These are phyloP conservation scores for Arachnomyces sp. DNA, from an alignment of 2,329 filamentous ascomycete genomes.

Conservation along the genomic window DNA sequence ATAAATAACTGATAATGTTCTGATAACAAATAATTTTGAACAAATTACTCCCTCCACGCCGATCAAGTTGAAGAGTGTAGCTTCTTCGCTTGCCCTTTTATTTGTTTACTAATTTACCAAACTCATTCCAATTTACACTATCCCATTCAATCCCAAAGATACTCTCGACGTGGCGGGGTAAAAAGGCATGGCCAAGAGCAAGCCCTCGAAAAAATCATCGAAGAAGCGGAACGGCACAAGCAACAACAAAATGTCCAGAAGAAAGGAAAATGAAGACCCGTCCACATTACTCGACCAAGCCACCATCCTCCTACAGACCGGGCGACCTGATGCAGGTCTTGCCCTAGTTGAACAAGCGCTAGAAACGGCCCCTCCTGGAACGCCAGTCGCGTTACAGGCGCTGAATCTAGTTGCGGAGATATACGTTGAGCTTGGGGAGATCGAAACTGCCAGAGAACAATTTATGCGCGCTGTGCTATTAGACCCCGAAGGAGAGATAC, in stretches of 20 bases:
- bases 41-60: no score
- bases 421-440: slow-evolving; percentile 71
- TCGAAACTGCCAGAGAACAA: slow-evolving; percentile 63
- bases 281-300: slow-evolving; percentile 52
- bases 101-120: not conserved
- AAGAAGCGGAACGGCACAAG: slow-evolving; percentile 35
- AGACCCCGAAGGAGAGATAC: slow-evolving; percentile 65
- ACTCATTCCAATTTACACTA: not conserved
- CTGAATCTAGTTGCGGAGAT: slow-evolving; percentile 75
- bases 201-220: slow-evolving; percentile 39
- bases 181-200: slow-evolving; percentile 45
- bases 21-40: no score
- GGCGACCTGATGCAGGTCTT: slow-evolving; percentile 52
- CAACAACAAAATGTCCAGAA: slow-evolving; percentile 28
- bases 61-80: no score
- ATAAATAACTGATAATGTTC: no score
- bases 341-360: slow-evolving; percentile 48
- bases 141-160: not conserved
- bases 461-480: slow-evolving; percentile 67
- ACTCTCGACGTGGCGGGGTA: not conserved
- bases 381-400: slow-evolving; percentile 45
- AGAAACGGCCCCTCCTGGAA: slow-evolving; percentile 25
- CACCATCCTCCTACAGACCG: slow-evolving; percentile 50
- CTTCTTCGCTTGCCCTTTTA: not conserved
- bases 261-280: slow-evolving; percentile 44